Conservation (phyloP, 345 rosid genomes). For the Combretum micranthum region DNA sequence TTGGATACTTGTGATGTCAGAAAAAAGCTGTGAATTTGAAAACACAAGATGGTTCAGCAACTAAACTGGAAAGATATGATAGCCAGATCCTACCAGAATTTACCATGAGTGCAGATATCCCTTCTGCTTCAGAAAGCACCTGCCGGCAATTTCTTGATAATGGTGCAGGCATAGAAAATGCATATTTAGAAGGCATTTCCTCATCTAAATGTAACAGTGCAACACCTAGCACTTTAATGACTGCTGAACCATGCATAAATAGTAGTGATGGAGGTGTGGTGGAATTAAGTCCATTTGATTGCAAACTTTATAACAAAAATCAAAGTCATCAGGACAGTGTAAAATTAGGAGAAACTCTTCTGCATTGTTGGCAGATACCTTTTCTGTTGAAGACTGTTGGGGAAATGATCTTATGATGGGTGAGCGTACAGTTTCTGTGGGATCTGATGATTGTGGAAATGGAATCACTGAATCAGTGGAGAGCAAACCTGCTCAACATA, state of each 20-base stretch:
- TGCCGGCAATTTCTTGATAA: slow-evolving; percentile 8
- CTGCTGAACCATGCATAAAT: slow-evolving; percentile 14
- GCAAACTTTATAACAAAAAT: too few species aligned
- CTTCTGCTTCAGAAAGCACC: slow-evolving; percentile 9
- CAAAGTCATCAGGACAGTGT: too few species aligned
- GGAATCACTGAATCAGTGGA: slow-evolving; percentile 13
- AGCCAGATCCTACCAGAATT: slow-evolving; percentile 12
- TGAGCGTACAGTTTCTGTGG: slow-evolving; percentile 6
- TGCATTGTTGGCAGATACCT: slow-evolving; percentile 6
- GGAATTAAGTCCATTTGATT: slow-evolving; percentile 8
- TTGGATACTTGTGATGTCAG: slow-evolving; percentile 5
- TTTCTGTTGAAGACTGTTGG: slow-evolving; percentile 18
- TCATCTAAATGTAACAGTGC: slow-evolving; percentile 14
- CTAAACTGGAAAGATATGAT: slow-evolving; percentile 17
- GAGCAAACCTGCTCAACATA: slow-evolving; percentile 16
- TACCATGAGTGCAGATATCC: slow-evolving; percentile 16
- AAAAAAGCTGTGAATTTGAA: slow-evolving; percentile 12
- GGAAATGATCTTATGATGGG: slow-evolving; percentile 9
- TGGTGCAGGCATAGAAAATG: slow-evolving; percentile 11
- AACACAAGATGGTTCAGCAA: slow-evolving; percentile 12
- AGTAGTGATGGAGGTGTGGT: slow-evolving; percentile 18
- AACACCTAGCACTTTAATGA: slow-evolving; percentile 9
- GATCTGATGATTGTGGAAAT: slow-evolving; percentile 8
- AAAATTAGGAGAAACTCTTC: too few species aligned
- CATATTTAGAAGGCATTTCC: slow-evolving; percentile 14